These are phyloP conservation scores for Mycena rosella DNA, from an alignment of 768 basidiomycete species.

Conservation along the genomic window DNA sequence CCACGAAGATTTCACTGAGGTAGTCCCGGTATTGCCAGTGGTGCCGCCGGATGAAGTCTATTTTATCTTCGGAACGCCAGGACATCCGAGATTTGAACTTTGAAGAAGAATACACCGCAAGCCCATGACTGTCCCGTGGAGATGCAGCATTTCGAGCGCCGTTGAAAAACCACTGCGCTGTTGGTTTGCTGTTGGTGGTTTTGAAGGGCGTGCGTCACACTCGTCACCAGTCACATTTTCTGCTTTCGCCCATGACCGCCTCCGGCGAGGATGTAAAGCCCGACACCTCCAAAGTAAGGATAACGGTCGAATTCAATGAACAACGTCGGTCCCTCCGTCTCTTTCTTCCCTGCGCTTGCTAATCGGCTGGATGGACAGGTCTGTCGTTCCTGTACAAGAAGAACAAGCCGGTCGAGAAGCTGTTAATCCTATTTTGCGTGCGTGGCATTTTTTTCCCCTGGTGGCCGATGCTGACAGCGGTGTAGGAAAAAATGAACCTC, in stretches of 20 bases:
- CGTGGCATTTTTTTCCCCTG: background rate
- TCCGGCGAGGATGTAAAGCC: background rate
- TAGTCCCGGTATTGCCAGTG: too few relatives aligned
- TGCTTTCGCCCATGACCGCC: background rate
- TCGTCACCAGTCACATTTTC: background rate
- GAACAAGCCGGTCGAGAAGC: background rate
- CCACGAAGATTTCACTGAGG: too few relatives aligned
- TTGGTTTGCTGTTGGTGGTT: too few relatives aligned
- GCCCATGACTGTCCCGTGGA: too few relatives aligned
- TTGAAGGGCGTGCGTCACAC: too few relatives aligned
- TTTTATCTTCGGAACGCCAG: too few relatives aligned
- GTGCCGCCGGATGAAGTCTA: too few relatives aligned
- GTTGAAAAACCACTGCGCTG: too few relatives aligned
- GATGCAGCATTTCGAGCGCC: too few relatives aligned
- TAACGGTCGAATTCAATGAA: background rate
- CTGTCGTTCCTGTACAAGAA: background rate
- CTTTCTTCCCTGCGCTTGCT: background rate
- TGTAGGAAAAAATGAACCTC: background rate
- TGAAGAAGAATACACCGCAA: too few relatives aligned
- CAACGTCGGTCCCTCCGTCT: background rate
- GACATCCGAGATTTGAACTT: too few relatives aligned
- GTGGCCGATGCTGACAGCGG: too few relatives aligned
- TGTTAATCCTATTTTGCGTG: background rate
- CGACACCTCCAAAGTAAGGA: background rate
- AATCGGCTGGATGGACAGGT: background rate